phyloP scores from a whole-genome alignment of 495 filamentous ascomycete species.

The Thozetella sp. region DNA sequence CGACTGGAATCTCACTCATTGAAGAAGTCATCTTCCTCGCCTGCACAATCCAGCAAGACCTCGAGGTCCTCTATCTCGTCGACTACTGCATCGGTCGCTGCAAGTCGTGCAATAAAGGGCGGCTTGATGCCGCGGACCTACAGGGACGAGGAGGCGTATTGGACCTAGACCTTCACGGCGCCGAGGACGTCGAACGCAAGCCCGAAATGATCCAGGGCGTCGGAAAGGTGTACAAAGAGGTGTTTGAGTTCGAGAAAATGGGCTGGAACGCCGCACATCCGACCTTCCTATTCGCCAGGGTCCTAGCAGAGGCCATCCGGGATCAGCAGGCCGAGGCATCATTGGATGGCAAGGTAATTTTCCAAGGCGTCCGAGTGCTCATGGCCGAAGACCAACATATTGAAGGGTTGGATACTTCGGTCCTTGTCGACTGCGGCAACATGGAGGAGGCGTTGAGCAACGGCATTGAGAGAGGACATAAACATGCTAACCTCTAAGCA shows the following conservation, averaged over 20 bases:
- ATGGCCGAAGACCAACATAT: background rate
- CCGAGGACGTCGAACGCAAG: background rate
- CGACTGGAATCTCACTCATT: background rate
- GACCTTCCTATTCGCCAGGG: background rate
- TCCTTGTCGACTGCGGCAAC: no score
- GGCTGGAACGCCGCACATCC: background rate
- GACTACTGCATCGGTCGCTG: slow-evolving; percentile 7
- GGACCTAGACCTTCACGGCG: background rate
- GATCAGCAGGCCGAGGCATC: background rate
- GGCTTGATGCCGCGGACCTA: background rate
- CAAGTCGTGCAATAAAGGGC: background rate
- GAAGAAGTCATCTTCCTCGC: slow-evolving; percentile 3
- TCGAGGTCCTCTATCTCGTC: slow-evolving; percentile 10
- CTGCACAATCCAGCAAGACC: slow-evolving; percentile 4
- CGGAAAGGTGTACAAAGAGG: slow-evolving; percentile 4
- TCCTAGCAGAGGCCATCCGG: background rate
- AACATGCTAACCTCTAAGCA: no score
- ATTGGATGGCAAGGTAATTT: background rate
- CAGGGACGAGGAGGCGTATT: background rate
- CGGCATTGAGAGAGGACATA: no score
- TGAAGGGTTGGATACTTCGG: background rate
- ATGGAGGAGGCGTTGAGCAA: no score
- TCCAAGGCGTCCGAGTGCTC: background rate
- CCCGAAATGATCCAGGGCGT: slow-evolving; percentile 4
- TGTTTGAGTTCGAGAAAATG: slow-evolving; percentile 5